Conservation (phyloP, 345 rosid species). For the Linum trigynum region DNA sequence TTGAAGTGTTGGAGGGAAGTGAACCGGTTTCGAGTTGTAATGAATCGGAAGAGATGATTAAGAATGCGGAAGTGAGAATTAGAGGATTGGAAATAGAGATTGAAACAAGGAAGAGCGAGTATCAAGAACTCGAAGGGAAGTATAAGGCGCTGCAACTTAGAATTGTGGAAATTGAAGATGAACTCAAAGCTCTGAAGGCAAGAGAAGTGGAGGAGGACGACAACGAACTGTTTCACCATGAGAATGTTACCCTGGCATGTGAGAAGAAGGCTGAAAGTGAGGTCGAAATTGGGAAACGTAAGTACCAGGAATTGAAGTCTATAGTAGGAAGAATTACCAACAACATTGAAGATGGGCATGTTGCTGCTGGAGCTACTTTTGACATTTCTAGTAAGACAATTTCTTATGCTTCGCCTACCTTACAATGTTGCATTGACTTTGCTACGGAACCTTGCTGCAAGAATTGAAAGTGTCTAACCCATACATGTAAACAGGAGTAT, state of each 20-base stretch:
- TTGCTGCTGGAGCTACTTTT: background rate
- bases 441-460: background rate
- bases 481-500: no score
- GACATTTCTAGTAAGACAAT: conserved; percentile 3
- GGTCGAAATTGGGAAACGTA: conserved; percentile 42
- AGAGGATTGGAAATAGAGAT: conserved; percentile 36
- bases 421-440: background rate
- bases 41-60: conserved; percentile 9
- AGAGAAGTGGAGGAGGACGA: conserved; percentile 10
- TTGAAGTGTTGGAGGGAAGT: conserved; percentile 2
- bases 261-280: conserved; percentile 47
- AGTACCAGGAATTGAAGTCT: conserved; percentile 37
- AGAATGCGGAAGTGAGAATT: conserved; percentile 34
- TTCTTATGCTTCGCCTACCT: conserved; percentile 8
- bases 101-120: conserved; percentile 20
- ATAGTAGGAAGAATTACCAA: background rate
- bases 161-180: conserved; percentile 23
- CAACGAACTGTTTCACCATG: conserved; percentile 29
- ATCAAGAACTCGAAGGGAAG: conserved; percentile 27
- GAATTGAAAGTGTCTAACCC: no score
- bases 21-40: conserved; percentile 9
- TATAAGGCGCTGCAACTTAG: conserved; percentile 28
- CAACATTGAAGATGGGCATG: background rate
- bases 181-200: conserved; percentile 19
- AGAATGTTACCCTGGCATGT: conserved; percentile 32